phyloP scores from a whole-genome alignment of 1,139 yeast genomes.

The Debaryomycetaceae sp. region DNA sequence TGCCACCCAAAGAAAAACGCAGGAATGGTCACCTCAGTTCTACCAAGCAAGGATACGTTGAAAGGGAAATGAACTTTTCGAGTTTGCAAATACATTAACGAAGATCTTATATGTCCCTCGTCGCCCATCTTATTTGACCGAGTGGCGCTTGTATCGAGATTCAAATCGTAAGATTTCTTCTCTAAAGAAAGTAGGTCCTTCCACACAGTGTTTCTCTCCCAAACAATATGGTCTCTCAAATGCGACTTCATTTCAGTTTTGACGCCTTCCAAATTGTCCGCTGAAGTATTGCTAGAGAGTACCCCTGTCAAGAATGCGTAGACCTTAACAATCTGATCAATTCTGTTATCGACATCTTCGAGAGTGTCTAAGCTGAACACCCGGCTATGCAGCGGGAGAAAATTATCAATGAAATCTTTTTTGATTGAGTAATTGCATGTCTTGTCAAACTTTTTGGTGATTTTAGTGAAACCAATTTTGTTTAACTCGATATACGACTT shows the following conservation, averaged over 20 bases:
- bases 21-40: constrained; percentile 21
- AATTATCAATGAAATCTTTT: constrained; percentile 46
- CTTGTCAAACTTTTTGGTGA: constrained; percentile 87
- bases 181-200: constrained; percentile 89
- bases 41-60: constrained; percentile 15
- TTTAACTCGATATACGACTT: constrained; percentile 80
- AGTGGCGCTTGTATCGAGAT: constrained; percentile 25
- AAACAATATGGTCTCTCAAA: constrained; percentile 86
- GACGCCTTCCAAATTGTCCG: constrained; percentile 45
- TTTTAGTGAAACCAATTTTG: constrained; percentile 83
- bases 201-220: constrained; percentile 98
- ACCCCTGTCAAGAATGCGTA: constrained; percentile 43
- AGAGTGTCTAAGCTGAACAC: constrained; percentile 46
- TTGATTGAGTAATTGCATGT: constrained; percentile 63
- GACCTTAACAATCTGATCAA: constrained; percentile 47
- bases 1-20: constrained; percentile 30
- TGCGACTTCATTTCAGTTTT: constrained; percentile 69
- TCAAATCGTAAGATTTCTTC: constrained; percentile 45
- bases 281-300: constrained; percentile 24
- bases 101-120: constrained; percentile 18
- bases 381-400: constrained; percentile 38
- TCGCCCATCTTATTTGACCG: constrained; percentile 32
- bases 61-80: constrained; percentile 20
- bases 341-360: constrained; percentile 38
- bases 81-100: constrained; percentile 24